Percentiles rank a stretch among this genome's conserved stretches.
These are phyloP conservation scores for Metschnikowia colocasiae DNA, from an alignment of 805 yeast genomes.

Conservation along the genomic window DNA sequence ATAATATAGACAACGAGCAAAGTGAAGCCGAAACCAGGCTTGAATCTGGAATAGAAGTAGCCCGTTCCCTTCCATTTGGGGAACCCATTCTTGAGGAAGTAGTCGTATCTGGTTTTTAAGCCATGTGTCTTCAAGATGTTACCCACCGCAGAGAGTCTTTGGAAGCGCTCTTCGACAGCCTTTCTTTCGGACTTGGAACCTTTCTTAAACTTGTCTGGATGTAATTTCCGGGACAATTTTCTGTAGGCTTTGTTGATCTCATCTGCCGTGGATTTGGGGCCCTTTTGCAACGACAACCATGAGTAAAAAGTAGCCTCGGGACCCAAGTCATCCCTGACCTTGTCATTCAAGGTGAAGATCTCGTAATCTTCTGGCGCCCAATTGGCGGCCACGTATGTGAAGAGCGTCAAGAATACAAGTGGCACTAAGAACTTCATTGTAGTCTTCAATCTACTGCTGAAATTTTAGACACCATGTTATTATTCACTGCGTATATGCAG, in stretches of 20 bases:
- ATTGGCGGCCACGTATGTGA: constrained; percentile 29
- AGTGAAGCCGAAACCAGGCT: constrained; percentile 60
- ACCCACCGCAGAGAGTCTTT: constrained; percentile 72
- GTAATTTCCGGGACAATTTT: constrained; percentile 65
- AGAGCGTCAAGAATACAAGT: constrained; percentile 15
- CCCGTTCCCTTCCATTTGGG: constrained; percentile 76
- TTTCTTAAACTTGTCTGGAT: constrained; percentile 70
- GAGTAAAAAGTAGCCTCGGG: constrained; percentile 60
- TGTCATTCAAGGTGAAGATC: constrained; percentile 68
- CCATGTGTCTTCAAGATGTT: constrained; percentile 59
- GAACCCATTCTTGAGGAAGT: constrained; percentile 76
- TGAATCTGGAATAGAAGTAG: constrained; percentile 60
- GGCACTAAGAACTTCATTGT: constrained; percentile 14
- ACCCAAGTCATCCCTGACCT: constrained; percentile 61
- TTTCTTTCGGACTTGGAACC: constrained; percentile 34
- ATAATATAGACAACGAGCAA: constrained; percentile 48
- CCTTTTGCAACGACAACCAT: constrained; percentile 52
- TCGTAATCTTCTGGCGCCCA: constrained; percentile 76
- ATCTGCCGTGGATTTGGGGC: constrained; percentile 45
- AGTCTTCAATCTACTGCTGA: neutral
- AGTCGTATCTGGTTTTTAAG: constrained; percentile 73
- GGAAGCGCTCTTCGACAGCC: constrained; percentile 64
- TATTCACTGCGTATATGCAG: neutral
- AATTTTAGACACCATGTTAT: neutral
- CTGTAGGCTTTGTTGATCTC: constrained; percentile 66